These are phyloP conservation scores for Phialophora tarda DNA, from an alignment of 2,329 filamentous ascomycete genomes.

Conservation along the genomic window DNA sequence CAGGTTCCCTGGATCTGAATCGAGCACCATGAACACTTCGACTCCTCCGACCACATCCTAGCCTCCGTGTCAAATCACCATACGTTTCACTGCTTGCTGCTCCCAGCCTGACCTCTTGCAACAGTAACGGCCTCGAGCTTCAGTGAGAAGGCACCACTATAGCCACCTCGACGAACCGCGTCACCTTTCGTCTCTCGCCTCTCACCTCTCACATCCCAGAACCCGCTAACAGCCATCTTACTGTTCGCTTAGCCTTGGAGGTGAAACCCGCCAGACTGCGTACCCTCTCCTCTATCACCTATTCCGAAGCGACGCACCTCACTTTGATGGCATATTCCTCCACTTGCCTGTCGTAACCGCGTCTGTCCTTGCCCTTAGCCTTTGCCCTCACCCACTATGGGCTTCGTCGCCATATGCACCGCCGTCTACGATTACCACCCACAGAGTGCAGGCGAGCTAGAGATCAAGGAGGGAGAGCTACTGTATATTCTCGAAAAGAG, in stretches of 20 bases:
- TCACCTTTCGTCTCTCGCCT: constrained; percentile 1
- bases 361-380: constrained; percentile 6
- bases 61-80: constrained; percentile 6
- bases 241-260: constrained; percentile 21
- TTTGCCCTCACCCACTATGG: constrained; percentile 63
- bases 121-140: background rate
- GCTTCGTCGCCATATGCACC: constrained; percentile 87
- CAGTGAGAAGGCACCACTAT: background rate
- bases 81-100: constrained; percentile 6
- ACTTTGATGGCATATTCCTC: constrained; percentile 30
- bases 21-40: constrained; percentile 5
- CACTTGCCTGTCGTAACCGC: constrained; percentile 14
- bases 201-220: background rate
- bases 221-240: constrained; percentile 23
- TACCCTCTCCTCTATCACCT: constrained; percentile 6
- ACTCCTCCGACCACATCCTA: constrained; percentile 4
- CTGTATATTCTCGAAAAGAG: constrained; percentile 88
- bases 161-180: constrained; percentile 1
- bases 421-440: constrained; percentile 92
- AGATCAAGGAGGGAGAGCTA: constrained; percentile 82
- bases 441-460: constrained; percentile 82
- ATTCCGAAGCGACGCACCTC: constrained; percentile 9
- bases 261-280: constrained; percentile 19
- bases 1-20: constrained; percentile 14
- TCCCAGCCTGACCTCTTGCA: background rate